Percentiles rank a stretch among this genome's conserved stretches.
phyloP scores from a whole-genome alignment of 345 rosid species.

The rapeseed (Brassica napus) region Da-Ae NC_063442.1:32860001-32860500 shows the following conservation, averaged over 20 bases:
- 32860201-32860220: conserved; percentile 97
- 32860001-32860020: too few relatives aligned
- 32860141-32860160: neutral
- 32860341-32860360: conserved; percentile 7
- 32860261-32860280: too few relatives aligned
- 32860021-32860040: too few relatives aligned
- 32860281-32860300: neutral
- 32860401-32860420: neutral
- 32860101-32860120: conserved; percentile 85
- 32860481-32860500: neutral
- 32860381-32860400: conserved; percentile 1
- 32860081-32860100: conserved; percentile 99
- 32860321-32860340: too few relatives aligned
- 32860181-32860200: conserved; percentile 98
- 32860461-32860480: neutral
- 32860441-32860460: neutral
- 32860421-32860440: neutral
- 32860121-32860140: neutral
- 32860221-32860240: conserved; percentile 97
- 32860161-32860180: conserved; percentile 65
- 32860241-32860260: neutral
- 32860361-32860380: neutral
- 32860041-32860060: conserved; percentile 75
- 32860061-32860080: conserved; percentile 99
- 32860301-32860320: too few relatives aligned